Percentiles rank a stretch among this genome's conserved stretches.
These are phyloP conservation scores for Punica granatum DNA, from an alignment of 345 rosid genomes.

Conservation along the genomic window DNA sequence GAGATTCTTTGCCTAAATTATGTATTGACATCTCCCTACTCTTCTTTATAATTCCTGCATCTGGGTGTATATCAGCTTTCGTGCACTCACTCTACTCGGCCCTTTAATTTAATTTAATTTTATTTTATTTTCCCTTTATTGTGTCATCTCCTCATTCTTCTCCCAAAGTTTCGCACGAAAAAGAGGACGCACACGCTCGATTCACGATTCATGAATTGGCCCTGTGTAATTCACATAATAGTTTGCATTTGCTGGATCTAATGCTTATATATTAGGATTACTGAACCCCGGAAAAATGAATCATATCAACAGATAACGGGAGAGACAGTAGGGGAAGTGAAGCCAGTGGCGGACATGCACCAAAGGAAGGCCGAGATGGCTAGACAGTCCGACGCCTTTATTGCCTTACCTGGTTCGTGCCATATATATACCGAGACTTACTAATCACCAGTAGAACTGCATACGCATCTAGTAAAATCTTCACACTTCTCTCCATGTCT, in stretches of 20 bases:
- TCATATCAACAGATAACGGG: constrained; percentile 17
- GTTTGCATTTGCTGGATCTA: not conserved
- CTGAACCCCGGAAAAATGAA: not conserved
- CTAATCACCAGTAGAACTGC: not conserved
- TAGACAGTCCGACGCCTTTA: constrained; percentile 27
- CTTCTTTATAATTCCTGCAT: not conserved
- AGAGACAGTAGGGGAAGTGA: constrained; percentile 27
- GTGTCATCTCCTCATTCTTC: not conserved
- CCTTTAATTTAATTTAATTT: too few species aligned
- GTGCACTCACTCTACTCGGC: too few species aligned
- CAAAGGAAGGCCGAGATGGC: constrained; percentile 32
- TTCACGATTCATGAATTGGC: too few species aligned
- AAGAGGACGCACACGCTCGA: not conserved
- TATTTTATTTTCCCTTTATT: not conserved
- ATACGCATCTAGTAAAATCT: not conserved
- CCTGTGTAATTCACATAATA: too few species aligned
- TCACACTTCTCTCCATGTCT: not conserved
- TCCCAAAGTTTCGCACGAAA: not conserved
- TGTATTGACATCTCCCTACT: not conserved
- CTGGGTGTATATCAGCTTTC: not conserved
- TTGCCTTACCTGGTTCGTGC: constrained; percentile 25
- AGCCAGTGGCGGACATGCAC: constrained; percentile 30
- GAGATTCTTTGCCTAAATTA: constrained; percentile 2
- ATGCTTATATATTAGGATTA: not conserved
- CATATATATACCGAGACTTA: not conserved